Conservation (phyloP, 345 rosid genomes). For the Moricandia arvensis region DNA sequence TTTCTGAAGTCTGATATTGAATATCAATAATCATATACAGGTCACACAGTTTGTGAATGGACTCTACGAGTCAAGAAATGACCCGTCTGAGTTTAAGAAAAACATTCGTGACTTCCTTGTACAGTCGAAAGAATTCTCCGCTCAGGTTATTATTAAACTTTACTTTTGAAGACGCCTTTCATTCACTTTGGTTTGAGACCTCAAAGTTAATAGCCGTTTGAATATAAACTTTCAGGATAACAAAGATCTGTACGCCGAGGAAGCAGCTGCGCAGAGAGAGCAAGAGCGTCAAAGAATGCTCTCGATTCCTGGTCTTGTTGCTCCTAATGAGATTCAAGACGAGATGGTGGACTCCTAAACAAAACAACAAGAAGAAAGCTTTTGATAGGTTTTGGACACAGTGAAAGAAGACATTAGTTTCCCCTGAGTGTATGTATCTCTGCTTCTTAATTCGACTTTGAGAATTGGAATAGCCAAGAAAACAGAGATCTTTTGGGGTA, state of each 20-base stretch:
- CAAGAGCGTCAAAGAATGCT: slow-evolving; percentile 75
- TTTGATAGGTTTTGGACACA: slow-evolving; percentile 8
- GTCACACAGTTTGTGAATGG: slow-evolving; percentile 88
- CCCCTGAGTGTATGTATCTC: not conserved
- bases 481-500: slow-evolving; percentile 8
- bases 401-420: not conserved
- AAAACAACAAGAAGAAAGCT: not conserved
- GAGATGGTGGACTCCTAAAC: slow-evolving; percentile 73
- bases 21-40: slow-evolving; percentile 41
- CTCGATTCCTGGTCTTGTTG: slow-evolving; percentile 74
- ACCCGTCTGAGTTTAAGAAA: slow-evolving; percentile 73
- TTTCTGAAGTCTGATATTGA: not conserved
- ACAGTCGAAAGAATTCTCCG: slow-evolving; percentile 78
- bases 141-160: slow-evolving; percentile 50
- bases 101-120: slow-evolving; percentile 95
- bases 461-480: slow-evolving; percentile 21
- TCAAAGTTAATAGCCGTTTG: not conserved
- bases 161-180: not conserved
- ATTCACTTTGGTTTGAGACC: not conserved
- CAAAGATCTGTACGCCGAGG: slow-evolving; percentile 80
- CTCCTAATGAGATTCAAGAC: slow-evolving; percentile 74
- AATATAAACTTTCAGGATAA: slow-evolving; percentile 51
- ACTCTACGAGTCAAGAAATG: slow-evolving; percentile 76
- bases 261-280: slow-evolving; percentile 78
- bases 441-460: slow-evolving; percentile 15